Evolutionary conservation across 2,329 filamentous ascomycete genomes (phyloP).

Genomic region (Colletotrichum chlorophyti): DNA sequence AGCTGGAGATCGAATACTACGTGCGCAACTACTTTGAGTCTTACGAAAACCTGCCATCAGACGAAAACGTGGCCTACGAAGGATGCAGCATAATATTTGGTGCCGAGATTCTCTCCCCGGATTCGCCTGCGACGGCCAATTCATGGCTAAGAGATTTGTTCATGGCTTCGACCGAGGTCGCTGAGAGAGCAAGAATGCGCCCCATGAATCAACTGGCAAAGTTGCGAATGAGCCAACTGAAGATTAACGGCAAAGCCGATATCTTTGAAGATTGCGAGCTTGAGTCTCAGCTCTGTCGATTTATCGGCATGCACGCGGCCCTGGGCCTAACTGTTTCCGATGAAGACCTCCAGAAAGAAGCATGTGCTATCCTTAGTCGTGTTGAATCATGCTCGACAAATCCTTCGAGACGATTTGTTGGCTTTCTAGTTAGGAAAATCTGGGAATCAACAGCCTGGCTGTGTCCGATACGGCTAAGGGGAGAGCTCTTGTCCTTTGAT

Average conservation of each 20-base stretch:
- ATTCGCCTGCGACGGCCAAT: background rate
- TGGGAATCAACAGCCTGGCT: conserved; percentile 18
- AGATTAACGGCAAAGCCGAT: conserved; percentile 36
- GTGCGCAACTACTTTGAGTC: conserved; percentile 34
- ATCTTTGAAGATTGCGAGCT: conserved; percentile 38
- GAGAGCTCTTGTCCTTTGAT: background rate
- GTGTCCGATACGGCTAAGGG: conserved; percentile 5
- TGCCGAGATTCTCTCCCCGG: conserved; percentile 30
- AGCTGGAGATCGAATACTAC: conserved; percentile 41
- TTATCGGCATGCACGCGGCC: conserved; percentile 2
- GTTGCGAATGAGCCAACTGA: conserved; percentile 30
- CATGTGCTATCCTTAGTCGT: conserved; percentile 20
- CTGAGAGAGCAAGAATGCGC: conserved; percentile 31
- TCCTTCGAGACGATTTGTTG: conserved; percentile 16
- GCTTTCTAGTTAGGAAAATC: conserved; percentile 12
- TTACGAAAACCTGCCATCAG: conserved; percentile 28
- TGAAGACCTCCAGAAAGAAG: conserved; percentile 30
- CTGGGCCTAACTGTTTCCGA: conserved; percentile 19
- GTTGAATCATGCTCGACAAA: conserved; percentile 22
- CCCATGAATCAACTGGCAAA: conserved; percentile 34
- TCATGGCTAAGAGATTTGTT: conserved; percentile 38
- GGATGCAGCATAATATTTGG: conserved; percentile 38
- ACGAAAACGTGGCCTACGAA: conserved; percentile 33
- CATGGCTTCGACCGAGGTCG: conserved; percentile 19
- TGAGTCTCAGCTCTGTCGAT: conserved; percentile 29